phyloP scores from a whole-genome alignment of 2,329 filamentous ascomycete species.

The Aaosphaeria arxii region DNA sequence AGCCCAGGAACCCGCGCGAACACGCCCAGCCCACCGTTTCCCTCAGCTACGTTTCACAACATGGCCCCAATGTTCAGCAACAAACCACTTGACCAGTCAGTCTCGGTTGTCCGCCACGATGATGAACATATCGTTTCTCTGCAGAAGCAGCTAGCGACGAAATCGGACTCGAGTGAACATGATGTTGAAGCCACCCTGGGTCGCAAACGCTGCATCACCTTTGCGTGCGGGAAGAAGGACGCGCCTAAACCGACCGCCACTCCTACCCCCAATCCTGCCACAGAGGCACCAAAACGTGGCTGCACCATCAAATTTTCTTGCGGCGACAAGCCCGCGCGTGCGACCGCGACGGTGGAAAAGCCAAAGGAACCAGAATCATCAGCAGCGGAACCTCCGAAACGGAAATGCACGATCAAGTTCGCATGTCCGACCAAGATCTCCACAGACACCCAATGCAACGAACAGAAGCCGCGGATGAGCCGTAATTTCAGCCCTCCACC shows the following conservation, averaged over 20 bases:
- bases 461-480: slow-evolving; percentile 29
- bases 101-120: slow-evolving; percentile 37
- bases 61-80: slow-evolving; percentile 36
- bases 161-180: slow-evolving; percentile 46
- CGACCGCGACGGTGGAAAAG: slow-evolving; percentile 8
- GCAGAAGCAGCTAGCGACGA: slow-evolving; percentile 16
- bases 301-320: not conserved
- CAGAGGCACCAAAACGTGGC: slow-evolving; percentile 1
- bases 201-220: slow-evolving; percentile 87
- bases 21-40: slow-evolving; percentile 83
- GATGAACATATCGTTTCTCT: slow-evolving; percentile 27
- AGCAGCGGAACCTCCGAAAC: slow-evolving; percentile 43
- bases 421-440: slow-evolving; percentile 59
- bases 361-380: slow-evolving; percentile 22
- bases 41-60: slow-evolving; percentile 49
- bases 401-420: slow-evolving; percentile 68
- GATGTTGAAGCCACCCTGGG: slow-evolving; percentile 62
- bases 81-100: slow-evolving; percentile 36
- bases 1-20: slow-evolving; percentile 79
- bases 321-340: not conserved
- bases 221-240: slow-evolving; percentile 65
- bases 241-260: slow-evolving; percentile 33
- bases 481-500: slow-evolving; percentile 48
- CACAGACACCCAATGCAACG: slow-evolving; percentile 38
- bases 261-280: slow-evolving; percentile 11